Base-by-base conservation (phyloP, 148 eudicot species). In the Cornus suecica region DNA sequence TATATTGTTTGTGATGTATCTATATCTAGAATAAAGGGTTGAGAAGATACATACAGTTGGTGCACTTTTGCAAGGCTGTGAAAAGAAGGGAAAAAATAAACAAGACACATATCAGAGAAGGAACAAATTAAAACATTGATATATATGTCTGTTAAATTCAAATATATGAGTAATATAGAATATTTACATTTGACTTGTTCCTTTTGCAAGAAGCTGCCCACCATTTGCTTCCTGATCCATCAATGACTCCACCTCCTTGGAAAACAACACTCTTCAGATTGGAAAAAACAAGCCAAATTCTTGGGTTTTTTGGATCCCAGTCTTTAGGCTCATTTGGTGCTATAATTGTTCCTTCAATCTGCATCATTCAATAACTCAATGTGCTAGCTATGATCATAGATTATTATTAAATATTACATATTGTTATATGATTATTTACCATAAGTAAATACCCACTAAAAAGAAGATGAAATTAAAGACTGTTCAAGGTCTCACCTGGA, bases 141-240 rank as follows among this genome's bases (percentile, higher is more conserved):
- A 65, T 10, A 0, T 13, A 42, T 1, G n/a, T 34, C 27, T 28
- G 32, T 9, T 18, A 27, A 29, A 16, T n/a, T 42, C 13, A 73
- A 51, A 2, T 27, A 42, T 5, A 6, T 3, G 4, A 22, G 20
- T 8, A 31, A 6, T 28, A 66, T 23, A 73, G 51, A 26, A 65
- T 29, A 76, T 42, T 77, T 93, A 95, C 99, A 86, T 91, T 95
- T 24, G 93, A 65, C 75, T 93, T 93, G 87, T 93, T 92, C 87
- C 78, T 95, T 83, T 95, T 95, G 92, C 99, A 95, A 69, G 99
- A 95, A 65, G 97, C 97, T 45, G 89, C 97, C 99, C 99, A 95
- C 99, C 99, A 95, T 86, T 91, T 93, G 85, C 90, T 88, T 71
- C 99, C 99, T 29, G 98, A 95, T 34, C 99, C 99, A 85, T 95